Base-by-base conservation (phyloP, 73 alveolate genomes). In the Effrenium voratum region DNA sequence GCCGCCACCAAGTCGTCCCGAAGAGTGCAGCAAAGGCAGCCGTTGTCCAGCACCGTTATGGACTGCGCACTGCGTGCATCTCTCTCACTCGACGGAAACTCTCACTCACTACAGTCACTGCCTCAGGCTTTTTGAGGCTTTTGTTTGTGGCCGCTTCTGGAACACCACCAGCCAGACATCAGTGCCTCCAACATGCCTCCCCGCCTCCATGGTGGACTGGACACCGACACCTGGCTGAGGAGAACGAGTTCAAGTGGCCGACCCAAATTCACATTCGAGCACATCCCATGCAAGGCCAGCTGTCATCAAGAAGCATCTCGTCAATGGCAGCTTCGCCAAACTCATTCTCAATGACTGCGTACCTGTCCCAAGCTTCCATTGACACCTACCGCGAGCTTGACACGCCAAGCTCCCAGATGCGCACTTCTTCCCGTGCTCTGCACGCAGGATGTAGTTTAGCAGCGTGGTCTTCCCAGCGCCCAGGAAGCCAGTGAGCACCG, bases 311-410 rank as follows among this genome's bases (percentile, higher is more conserved):
- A 26, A 77, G 49, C 93, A 46, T 68, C 46, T 92, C 93, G 30
- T 92, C 98, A 34, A 92, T 63, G 45, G 86, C 98, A 2, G 73
- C 77, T 6, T 70, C 81, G 24, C 98, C 98, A 19, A 92, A 68
- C 93, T 92, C 98, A 82, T 92, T 92, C 41, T 92, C 98, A 55
- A 92, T 92, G 57, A 92, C 93, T 5, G 98, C 98, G 79, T 55
- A 92, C 82, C 82, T 92, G 43, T 32, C 6, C 30, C 79, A 66
- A 2, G 13, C 13, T 19, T 30, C 19, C 41, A 30, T 30, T n/a
- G n/a, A n/a, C n/a, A n/a, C n/a, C n/a, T n/a, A n/a, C n/a, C n/a
- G n/a, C n/a, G n/a, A n/a, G n/a, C n/a, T n/a, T n/a, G n/a, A n/a
- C n/a, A n/a, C n/a, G n/a, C 30, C 79, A 66, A 2, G 13, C 13